Base-by-base conservation (phyloP, 805 yeast genomes). In the Starmerella khaoyaiensis region DNA sequence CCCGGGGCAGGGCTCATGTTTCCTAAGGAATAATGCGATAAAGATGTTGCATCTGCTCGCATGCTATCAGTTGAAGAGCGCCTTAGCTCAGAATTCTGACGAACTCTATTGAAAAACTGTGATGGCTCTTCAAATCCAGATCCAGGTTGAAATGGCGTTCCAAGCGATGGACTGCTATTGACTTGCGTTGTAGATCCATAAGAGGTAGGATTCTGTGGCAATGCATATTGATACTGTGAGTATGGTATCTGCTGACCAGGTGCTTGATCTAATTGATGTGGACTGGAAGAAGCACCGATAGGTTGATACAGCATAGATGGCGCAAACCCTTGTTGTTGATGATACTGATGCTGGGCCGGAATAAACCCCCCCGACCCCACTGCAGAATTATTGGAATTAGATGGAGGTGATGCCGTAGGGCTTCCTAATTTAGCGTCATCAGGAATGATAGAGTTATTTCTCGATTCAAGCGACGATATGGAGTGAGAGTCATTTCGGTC, bases 21-120 rank as follows among this genome's bases (percentile, higher is more conserved):
- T 15, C 29, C 28, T 28, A 46, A 37, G 18, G 50, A 47, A 33
- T 44, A 45, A 31, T 41, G 46, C 14, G 44, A 40, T 30, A 47
- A 36, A 21, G 47, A 44, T 12, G 45, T 41, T 20, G 40, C 39
- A 27, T 44, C 48, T 15, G 27, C 14, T 27, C 32, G 31, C 15
- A 16, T 11, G 28, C 39, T 26, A 24, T 44, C 45, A 10, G 36
- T 11, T 11, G 38, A 36, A n/a, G 31, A 25, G 16, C 48, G 31
- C 7, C 43, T 21, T 15, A 35, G 28, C 18, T 35, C 40, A 11
- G 38, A 40, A 23, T 23, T 23, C 25, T 35, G 46, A 15, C 45
- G 37, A 1, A 40, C 15, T 19, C 46, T 33, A 7, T 30, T 27
- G 21, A 34, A 14, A 19, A 36, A 33, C 18, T 20, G 11, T 5